Evolutionary conservation across 352 stramenopile species (phyloP), one percentile per base, ranked within the genome.

Genomic region (Pythium aristosporum): DNA sequence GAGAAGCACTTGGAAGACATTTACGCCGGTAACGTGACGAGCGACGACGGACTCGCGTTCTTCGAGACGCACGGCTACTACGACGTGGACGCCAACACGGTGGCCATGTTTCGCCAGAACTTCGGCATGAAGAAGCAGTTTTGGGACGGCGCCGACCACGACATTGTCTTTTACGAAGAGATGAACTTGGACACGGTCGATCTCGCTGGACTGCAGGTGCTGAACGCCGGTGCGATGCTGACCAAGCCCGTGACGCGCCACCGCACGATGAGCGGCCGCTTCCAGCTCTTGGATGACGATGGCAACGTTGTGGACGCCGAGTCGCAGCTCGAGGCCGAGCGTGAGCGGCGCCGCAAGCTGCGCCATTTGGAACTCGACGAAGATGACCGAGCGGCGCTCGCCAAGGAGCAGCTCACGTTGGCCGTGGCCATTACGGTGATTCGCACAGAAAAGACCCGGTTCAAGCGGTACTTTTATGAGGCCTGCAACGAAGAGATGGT

Each of bases 21-120:
- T 8, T 91, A 91, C 62, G 68, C 75, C 12, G 80, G 79, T 30
- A 48, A 64, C 30, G 76, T 69, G 18, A 77, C 87, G 46, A 48
- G 48, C n/a, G 32, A 63, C 42, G 80, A 89, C 39, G 85, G 85
- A 1, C 61, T 91, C 34, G 72, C 69, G 61, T 94, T 94, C 71
- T 94, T 94, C 59, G 76, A 91, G 69, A 85, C 79, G 18, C 79
- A 91, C 43, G 85, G 85, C 13, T 94, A 94, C 71, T 94, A 91
- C 59, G 85, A 94, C 74, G 72, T 90, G 16, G 85, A 94, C n/a
- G 81, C 79, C 53, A 94, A 94, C 63, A 94, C 85, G 1, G 78
- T 94, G 13, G 76, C 78, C 48, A 88, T 91, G 77, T 94, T 91
- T 63, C 82, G 81, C 16, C 59, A 85, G 65, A 91, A 89, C 63